Evolutionary conservation across 495 filamentous ascomycete species (phyloP).

Genomic region (Neurospora sp.): DNA sequence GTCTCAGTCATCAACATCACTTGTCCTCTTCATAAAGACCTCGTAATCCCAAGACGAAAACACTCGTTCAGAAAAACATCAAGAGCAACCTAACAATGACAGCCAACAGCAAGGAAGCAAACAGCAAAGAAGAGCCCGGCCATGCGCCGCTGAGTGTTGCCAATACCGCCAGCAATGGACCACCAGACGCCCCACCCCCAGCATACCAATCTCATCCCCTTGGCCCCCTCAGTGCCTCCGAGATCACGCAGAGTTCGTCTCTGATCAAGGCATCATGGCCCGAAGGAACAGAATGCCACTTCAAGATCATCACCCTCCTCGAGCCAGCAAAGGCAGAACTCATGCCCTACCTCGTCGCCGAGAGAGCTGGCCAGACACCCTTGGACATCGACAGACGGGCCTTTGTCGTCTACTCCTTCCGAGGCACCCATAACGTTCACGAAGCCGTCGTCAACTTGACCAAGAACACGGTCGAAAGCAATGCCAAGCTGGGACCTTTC

Average conservation of each 20-base stretch:
- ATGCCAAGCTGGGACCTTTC: conserved; percentile 46
- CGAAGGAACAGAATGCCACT: conserved; percentile 37
- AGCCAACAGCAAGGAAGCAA: not conserved
- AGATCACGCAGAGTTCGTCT: conserved; percentile 37
- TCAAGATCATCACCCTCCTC: conserved; percentile 54
- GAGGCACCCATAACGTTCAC: conserved; percentile 55
- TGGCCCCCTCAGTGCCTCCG: conserved; percentile 45
- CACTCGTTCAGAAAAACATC: not conserved
- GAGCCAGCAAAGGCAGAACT: conserved; percentile 54
- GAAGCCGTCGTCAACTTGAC: conserved; percentile 54
- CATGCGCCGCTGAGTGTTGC: not conserved
- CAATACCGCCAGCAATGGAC: not conserved
- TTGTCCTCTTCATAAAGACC: not conserved
- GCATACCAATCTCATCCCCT: conserved; percentile 41
- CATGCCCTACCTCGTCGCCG: conserved; percentile 33
- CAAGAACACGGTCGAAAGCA: conserved; percentile 41
- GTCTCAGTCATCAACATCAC: not conserved
- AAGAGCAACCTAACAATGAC: not conserved
- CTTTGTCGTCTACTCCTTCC: conserved; percentile 54
- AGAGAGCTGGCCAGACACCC: conserved; percentile 13
- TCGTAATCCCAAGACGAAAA: not conserved
- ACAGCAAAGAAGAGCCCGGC: not conserved
- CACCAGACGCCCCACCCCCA: not conserved
- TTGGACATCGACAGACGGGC: conserved; percentile 38
- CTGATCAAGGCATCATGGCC: conserved; percentile 43